Conservation (phyloP, 176 grass and related monocot species). For the Melocanna baccifera region DNA sequence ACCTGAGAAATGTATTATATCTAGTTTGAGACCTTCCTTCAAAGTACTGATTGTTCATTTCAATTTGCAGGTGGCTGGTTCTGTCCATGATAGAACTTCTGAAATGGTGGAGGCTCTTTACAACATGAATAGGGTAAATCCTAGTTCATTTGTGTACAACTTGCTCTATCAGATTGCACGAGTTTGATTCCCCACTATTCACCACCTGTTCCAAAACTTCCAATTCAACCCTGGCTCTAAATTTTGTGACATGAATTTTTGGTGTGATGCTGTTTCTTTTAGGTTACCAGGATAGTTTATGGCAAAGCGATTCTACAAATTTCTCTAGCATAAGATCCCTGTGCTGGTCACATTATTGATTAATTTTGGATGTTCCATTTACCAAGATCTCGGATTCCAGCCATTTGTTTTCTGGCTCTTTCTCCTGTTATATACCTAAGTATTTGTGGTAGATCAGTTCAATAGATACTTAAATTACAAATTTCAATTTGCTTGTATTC, state of each 20-base stretch:
- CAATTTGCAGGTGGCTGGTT: conserved; percentile 62
- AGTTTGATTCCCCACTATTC: background rate
- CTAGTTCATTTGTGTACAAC: conserved; percentile 15
- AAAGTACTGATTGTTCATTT: conserved; percentile 22
- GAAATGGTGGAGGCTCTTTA: conserved; percentile 97
- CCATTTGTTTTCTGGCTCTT: background rate
- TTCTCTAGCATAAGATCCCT: background rate
- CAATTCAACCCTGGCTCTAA: background rate
- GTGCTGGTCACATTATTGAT: background rate
- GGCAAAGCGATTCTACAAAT: background rate
- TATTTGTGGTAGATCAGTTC: background rate
- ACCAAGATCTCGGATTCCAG: background rate
- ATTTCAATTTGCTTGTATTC: background rate
- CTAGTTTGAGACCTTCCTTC: conserved; percentile 5
- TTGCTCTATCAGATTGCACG: background rate
- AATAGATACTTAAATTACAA: conserved; percentile 1
- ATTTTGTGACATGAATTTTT: conserved; percentile 8
- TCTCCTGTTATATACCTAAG: background rate
- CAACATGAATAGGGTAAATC: conserved; percentile 86
- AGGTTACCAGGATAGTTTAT: background rate
- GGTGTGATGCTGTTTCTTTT: conserved; percentile 1
- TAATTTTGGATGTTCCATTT: background rate
- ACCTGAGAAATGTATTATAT: background rate
- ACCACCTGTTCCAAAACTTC: background rate
- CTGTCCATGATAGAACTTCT: conserved; percentile 74